Conservation (phyloP, 2,329 filamentous ascomycete genomes). For the Ophiostoma populinum region DNA sequence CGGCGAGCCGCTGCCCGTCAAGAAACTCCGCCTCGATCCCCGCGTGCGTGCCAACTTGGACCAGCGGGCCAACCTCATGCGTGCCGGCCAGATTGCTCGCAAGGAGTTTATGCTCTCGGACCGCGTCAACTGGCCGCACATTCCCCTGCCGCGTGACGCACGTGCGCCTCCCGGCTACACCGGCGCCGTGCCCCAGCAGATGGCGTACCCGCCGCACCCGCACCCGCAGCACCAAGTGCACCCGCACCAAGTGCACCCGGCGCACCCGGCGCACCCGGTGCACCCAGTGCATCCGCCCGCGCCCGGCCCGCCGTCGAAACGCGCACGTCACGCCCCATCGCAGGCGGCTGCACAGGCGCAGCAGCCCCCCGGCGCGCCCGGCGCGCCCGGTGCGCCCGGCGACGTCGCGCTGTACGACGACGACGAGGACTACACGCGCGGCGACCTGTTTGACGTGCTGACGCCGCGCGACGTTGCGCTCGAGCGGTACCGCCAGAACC, state of each 20-base stretch:
- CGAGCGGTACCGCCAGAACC: constrained; percentile 78
- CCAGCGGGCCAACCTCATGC: constrained; percentile 47
- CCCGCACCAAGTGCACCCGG: constrained; percentile 27
- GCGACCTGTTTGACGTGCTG: constrained; percentile 78
- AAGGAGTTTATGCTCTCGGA: constrained; percentile 94
- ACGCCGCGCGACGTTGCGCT: constrained; percentile 81
- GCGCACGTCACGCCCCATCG: constrained; percentile 24
- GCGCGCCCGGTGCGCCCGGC: constrained; percentile 1
- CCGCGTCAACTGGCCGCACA: constrained; percentile 73
- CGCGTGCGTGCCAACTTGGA: constrained; percentile 43
- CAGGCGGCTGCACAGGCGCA: neutral
- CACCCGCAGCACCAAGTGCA: constrained; percentile 39
- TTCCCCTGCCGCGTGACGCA: constrained; percentile 47
- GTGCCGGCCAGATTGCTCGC: constrained; percentile 63
- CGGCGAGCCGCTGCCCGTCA: constrained; percentile 53
- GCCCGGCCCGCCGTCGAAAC: constrained; percentile 32
- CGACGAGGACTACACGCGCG: constrained; percentile 73
- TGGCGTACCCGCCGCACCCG: constrained; percentile 42
- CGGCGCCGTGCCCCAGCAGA: constrained; percentile 33
- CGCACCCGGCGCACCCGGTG: constrained; percentile 43
- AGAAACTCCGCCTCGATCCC: constrained; percentile 45
- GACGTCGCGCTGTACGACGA: constrained; percentile 43
- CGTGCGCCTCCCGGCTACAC: constrained; percentile 32
- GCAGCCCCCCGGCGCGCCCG: neutral
- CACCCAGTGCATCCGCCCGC: constrained; percentile 21